Evolutionary conservation across 164 flowering plant genomes (phyloP).

Genomic region (Macadamia tetraphylla): DNA sequence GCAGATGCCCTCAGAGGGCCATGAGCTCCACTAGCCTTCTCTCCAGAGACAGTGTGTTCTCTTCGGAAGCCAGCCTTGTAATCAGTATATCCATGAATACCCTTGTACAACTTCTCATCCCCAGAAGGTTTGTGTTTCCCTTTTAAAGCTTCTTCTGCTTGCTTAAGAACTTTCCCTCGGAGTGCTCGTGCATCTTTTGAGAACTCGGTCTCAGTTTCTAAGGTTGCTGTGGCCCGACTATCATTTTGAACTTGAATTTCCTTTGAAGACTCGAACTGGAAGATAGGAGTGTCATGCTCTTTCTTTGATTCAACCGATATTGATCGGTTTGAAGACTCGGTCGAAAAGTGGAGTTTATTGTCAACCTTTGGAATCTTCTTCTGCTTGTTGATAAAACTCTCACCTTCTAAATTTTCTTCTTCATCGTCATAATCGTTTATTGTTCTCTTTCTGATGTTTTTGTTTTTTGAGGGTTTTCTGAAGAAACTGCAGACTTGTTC

Average conservation of each 20-base stretch:
- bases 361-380: constrained; percentile 42
- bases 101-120: constrained; percentile 69
- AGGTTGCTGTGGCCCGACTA: constrained; percentile 76
- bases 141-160: constrained; percentile 60
- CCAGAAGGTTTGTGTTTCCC: constrained; percentile 40
- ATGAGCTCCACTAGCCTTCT: constrained; percentile 94
- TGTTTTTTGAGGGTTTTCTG: constrained; percentile 59
- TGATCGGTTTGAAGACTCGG: constrained; percentile 34
- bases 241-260: constrained; percentile 85
- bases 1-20: constrained; percentile 98
- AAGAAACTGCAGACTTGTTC: constrained; percentile 66
- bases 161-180: constrained; percentile 76
- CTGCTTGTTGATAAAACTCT: constrained; percentile 22
- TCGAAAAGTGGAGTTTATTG: constrained; percentile 54
- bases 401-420: constrained; percentile 26
- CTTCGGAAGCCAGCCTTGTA: constrained; percentile 84
- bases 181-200: constrained; percentile 71
- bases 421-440: constrained; percentile 35
- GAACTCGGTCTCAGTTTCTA: constrained; percentile 89
- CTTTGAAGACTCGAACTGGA: constrained; percentile 79
- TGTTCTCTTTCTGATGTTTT: constrained; percentile 60
- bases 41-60: constrained; percentile 78
- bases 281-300: constrained; percentile 33
- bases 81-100: constrained; percentile 74
- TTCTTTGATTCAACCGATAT: constrained; percentile 17